Evolutionary conservation across 2,329 filamentous ascomycete genomes (phyloP).

Genomic region (Scytalidium sp.): DNA sequence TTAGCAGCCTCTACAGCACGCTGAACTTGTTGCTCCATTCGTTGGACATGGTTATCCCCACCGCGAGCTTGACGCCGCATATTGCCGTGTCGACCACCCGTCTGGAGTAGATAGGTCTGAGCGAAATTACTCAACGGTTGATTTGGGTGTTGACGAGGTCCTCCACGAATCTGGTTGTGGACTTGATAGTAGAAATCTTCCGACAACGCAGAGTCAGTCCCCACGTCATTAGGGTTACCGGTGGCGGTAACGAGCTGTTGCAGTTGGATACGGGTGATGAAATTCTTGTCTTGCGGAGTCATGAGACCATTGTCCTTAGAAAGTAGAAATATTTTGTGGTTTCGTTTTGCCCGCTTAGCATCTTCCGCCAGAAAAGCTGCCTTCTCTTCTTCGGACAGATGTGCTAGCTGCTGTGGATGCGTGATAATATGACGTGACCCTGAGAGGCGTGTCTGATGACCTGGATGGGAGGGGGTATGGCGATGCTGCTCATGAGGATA

Average conservation of each 20-base stretch:
- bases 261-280: conserved; percentile 95
- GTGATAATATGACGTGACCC: conserved; percentile 52
- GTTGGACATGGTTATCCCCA: conserved; percentile 95
- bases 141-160: conserved; percentile 84
- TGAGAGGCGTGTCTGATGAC: conserved; percentile 32
- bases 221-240: conserved; percentile 78
- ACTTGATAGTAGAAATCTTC: conserved; percentile 99
- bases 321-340: conserved; percentile 94
- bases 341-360: conserved; percentile 90
- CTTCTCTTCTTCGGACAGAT: conserved; percentile 81
- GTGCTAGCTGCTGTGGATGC: conserved; percentile 70
- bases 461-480: conserved; percentile 29
- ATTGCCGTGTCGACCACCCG: conserved; percentile 75
- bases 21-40: conserved; percentile 99
- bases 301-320: conserved; percentile 96
- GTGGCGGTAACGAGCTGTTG: conserved; percentile 94
- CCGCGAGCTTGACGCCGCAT: conserved; percentile 74
- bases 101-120: conserved; percentile 96
- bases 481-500: conserved; percentile 45
- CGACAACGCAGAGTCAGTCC: conserved; percentile 73
- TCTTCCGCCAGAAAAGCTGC: conserved; percentile 84
- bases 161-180: conserved; percentile 88
- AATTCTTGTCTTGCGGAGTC: conserved; percentile 99
- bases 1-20: conserved; percentile 96
- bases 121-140: conserved; percentile 95